Conservation (phyloP, 2,329 filamentous ascomycete species). For the Calonectria naviculata region DNA sequence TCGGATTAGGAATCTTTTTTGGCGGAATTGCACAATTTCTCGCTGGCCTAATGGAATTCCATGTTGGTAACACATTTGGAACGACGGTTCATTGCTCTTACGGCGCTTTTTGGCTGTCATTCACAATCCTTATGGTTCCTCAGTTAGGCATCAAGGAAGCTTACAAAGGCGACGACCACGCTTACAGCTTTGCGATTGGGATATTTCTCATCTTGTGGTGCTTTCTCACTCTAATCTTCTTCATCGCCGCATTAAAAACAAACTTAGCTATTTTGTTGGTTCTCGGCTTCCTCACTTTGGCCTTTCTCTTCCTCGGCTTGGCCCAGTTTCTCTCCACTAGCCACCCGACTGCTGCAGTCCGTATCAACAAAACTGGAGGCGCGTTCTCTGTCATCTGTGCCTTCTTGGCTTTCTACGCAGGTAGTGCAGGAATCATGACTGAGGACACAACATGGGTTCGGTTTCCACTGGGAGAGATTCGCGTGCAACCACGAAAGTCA, state of each 20-base stretch:
- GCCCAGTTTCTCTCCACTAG: slow-evolving; percentile 61
- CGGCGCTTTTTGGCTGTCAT: slow-evolving; percentile 71
- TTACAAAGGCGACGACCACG: slow-evolving; percentile 52
- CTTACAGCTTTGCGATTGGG: slow-evolving; percentile 63
- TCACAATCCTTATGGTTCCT: slow-evolving; percentile 66
- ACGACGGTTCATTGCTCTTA: slow-evolving; percentile 71
- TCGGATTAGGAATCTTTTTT: slow-evolving; percentile 58
- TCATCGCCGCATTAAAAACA: slow-evolving; percentile 66
- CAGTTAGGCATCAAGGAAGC: slow-evolving; percentile 61
- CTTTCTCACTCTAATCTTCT: slow-evolving; percentile 67
- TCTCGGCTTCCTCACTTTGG: slow-evolving; percentile 68
- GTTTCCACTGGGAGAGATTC: slow-evolving; percentile 53
- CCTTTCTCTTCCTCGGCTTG: slow-evolving; percentile 69
- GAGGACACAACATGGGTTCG: slow-evolving; percentile 53
- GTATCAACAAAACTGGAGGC: slow-evolving; percentile 56
- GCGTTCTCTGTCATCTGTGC: slow-evolving; percentile 51
- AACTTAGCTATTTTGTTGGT: slow-evolving; percentile 68
- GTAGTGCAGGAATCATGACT: slow-evolving; percentile 53
- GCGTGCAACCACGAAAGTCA: slow-evolving; percentile 30
- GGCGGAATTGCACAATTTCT: slow-evolving; percentile 76
- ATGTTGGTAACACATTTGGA: slow-evolving; percentile 71
- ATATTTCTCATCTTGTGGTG: slow-evolving; percentile 71
- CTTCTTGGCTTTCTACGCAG: slow-evolving; percentile 52
- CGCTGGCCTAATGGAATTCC: slow-evolving; percentile 68
- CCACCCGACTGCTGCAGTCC: slow-evolving; percentile 51